Evolutionary conservation across 352 stramenopile species (phyloP), one percentile per base, ranked within the genome.

Genomic region (Phytophthora brassicae): DNA sequence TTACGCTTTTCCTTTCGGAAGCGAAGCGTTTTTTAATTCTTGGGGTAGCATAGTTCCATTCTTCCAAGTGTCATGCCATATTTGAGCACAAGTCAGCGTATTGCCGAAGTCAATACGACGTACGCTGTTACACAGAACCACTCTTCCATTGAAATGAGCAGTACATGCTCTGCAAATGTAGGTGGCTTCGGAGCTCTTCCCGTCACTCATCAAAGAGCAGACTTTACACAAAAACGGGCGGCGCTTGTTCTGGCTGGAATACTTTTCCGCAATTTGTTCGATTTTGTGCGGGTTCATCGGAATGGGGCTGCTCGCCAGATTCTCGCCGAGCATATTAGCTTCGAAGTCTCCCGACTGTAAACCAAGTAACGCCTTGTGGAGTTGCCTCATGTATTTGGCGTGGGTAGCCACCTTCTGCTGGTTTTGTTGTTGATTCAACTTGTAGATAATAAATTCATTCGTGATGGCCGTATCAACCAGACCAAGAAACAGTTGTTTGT

Each of bases 401-500:
- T 61, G 64, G 12, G 31, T 50, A 36, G 53, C 28, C 26, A 33
- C 13, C 3, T 26, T 24, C 28, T 56, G n/a, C 8, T 42, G 12
- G 7, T 50, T 47, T 56, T 47, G 6, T 39, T 38, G 4, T 57
- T 26, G 4, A 31, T 50, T 0, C 53, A n/a, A 3, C 44, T 33
- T n/a, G 28, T 64, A 41, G 12, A 72, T 22, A 24, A 74, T 58
- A 33, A 48, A 66, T 0, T 20, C 33, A 45, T 67, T 67, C 0
- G 68, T 44, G 0, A 68, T 7, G 3, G 56, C 43, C 66, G 61
- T 74, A 35, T 70, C 56, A 16, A 70, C 50, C 3, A 74, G 35
- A 7, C 51, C 55, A 20, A 74, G 19, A 26, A 70, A 66, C n/a
- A 70, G 2, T 11, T 49, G 53, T 14, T 67, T 70, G 66, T 67